A percentile compares a stretch with the other conserved stretches of the same genome.
phyloP scores from a whole-genome alignment of 176 grass and related monocot species.

The Miscanthus lutarioriparius region DNA sequence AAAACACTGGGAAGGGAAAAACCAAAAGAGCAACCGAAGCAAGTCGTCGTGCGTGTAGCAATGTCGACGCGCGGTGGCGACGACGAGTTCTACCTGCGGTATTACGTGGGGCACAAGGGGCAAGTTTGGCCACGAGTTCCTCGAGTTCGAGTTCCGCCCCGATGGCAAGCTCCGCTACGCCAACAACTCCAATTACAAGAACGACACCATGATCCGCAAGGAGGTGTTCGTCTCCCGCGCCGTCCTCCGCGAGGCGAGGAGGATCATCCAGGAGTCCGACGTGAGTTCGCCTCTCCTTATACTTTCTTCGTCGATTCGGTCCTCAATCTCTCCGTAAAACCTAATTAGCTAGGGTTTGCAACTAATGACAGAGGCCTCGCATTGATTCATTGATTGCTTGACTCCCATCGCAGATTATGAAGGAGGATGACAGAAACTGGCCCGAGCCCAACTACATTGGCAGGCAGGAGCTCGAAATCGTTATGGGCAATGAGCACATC shows the following conservation, averaged over 20 bases:
- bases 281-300: background rate
- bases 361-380: background rate
- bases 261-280: conserved; percentile 70
- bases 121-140: conserved; percentile 98
- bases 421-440: conserved; percentile 95
- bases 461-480: conserved; percentile 95
- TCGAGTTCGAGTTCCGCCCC: conserved; percentile 99
- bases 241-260: conserved; percentile 82
- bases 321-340: background rate
- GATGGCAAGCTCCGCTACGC: conserved; percentile 97
- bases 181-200: conserved; percentile 99
- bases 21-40: background rate
- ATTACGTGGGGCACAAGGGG: conserved; percentile 98
- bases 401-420: conserved; percentile 66
- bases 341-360: conserved; percentile 43
- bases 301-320: background rate
- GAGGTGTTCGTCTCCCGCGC: conserved; percentile 91
- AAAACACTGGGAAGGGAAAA: background rate
- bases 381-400: background rate
- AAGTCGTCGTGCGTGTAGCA: background rate
- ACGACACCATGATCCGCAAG: conserved; percentile 99
- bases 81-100: conserved; percentile 88
- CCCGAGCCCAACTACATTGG: conserved; percentile 78
- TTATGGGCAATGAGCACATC: conserved; percentile 93
- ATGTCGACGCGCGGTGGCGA: background rate